Conservation (phyloP, 805 yeast genomes). For the Saccharomyces cerevisiae region DNA sequence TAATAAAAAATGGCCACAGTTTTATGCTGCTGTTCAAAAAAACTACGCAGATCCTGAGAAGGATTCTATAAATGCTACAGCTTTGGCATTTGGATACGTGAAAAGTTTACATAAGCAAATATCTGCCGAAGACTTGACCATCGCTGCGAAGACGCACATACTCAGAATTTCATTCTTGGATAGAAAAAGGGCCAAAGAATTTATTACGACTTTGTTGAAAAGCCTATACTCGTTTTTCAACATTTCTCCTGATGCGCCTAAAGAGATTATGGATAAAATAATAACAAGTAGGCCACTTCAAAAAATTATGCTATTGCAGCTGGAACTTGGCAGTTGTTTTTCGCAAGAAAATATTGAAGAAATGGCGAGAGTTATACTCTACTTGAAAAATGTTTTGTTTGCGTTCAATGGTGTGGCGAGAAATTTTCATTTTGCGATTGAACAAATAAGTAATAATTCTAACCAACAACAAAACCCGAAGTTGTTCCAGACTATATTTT, state of each 20-base stretch:
- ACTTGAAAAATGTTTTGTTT: slow-evolving; percentile 27
- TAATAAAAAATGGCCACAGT: slow-evolving; percentile 14
- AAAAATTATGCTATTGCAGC: slow-evolving; percentile 27
- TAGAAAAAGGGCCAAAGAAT: slow-evolving; percentile 21
- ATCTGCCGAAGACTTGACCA: slow-evolving; percentile 30
- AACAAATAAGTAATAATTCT: slow-evolving; percentile 20
- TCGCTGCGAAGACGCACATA: slow-evolving; percentile 28
- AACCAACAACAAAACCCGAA: slow-evolving; percentile 41
- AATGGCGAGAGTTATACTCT: slow-evolving; percentile 27
- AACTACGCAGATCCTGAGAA: slow-evolving; percentile 10
- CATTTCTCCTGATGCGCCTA: slow-evolving; percentile 29
- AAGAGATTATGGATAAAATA: slow-evolving; percentile 30
- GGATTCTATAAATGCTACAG: slow-evolving; percentile 24
- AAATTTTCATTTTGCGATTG: slow-evolving; percentile 32
- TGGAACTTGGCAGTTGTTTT: slow-evolving; percentile 28
- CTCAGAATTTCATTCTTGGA: slow-evolving; percentile 15
- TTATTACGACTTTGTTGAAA: slow-evolving; percentile 20
- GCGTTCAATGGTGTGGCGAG: slow-evolving; percentile 32
- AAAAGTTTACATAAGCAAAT: slow-evolving; percentile 29
- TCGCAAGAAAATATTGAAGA: slow-evolving; percentile 22
- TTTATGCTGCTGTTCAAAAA: slow-evolving; percentile 12
- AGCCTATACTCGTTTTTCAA: slow-evolving; percentile 29
- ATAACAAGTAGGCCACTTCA: slow-evolving; percentile 31
- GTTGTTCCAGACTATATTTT: slow-evolving; percentile 41
- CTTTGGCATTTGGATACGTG: slow-evolving; percentile 31